A percentile compares a stretch with the other conserved stretches of the same genome.
Evolutionary conservation across 768 basidiomycete genomes (phyloP).

Genomic region (Termitomyces sp.): DNA sequence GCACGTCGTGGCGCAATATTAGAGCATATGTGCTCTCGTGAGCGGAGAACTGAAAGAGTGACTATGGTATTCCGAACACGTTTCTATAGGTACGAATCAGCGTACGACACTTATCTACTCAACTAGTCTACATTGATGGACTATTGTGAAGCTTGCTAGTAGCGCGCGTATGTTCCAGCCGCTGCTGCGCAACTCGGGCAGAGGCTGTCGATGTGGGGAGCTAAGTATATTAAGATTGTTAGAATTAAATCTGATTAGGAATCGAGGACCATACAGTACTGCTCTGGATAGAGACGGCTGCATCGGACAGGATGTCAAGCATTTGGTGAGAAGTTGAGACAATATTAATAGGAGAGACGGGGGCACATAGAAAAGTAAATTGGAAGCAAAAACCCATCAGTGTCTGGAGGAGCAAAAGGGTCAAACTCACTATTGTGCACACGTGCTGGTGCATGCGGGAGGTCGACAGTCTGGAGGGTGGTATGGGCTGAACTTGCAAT

Average conservation of each 20-base stretch:
- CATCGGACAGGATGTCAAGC: background rate
- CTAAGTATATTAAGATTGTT: constrained; percentile 19
- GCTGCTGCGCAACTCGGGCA: constrained; percentile 36
- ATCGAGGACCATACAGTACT: constrained; percentile 35
- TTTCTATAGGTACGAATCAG: background rate
- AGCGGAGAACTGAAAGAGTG: background rate
- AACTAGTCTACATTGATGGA: background rate
- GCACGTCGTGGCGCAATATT: background rate
- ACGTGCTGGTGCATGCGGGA: constrained; percentile 38
- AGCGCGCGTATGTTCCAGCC: constrained; percentile 1
- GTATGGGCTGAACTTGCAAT: constrained; percentile 50
- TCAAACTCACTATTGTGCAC: constrained; percentile 41
- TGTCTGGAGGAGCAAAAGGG: background rate
- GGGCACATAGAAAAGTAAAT: background rate
- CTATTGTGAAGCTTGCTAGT: background rate
- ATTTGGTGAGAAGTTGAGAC: background rate
- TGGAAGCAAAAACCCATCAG: background rate
- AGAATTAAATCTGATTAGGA: background rate
- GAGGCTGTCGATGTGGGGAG: constrained; percentile 36
- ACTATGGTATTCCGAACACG: background rate
- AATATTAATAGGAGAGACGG: background rate
- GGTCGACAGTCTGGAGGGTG: constrained; percentile 42
- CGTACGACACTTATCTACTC: background rate
- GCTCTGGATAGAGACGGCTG: constrained; percentile 43
- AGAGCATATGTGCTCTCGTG: background rate